Base-by-base conservation (phyloP, 2,329 filamentous ascomycete species). In the Fusarium vanettenii region DNA sequence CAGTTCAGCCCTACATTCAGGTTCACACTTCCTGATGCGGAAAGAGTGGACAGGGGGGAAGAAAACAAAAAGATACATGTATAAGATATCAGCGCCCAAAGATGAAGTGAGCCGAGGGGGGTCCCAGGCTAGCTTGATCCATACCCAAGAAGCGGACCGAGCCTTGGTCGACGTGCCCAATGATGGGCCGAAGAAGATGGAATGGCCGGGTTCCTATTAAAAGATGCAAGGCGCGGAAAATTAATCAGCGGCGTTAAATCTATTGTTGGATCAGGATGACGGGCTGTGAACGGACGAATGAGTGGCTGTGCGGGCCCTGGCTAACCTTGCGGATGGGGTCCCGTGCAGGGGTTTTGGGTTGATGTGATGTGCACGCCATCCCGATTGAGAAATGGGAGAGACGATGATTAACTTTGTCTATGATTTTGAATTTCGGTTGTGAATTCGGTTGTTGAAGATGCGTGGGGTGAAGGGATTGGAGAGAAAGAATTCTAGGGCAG, bases 231-330 rank as follows among this genome's bases (percentile, higher is more conserved):
- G 22, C 35, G 50, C 31, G 56, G 56, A 39, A 39, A 41, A 60
- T 60, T 60, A 60, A 37, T 60, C 56, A 60, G 56, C 56, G 35
- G 33, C 56, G 14, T 39, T 39, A 10, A 29, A 27, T 60, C 56
- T 60, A 60, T 60, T 60, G 56, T 60, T 60, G 56, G 56, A 60
- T 29, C 56, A 60, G 56, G 22, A 60, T 39, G 56, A 39, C 56
- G 18, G 35, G 33, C 56, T 60, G 25, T 60, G 33, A 14, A 31
- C 56, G 18, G 29, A 57, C 31, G 31, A 37, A 57, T 25, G n/a
- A 39, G 56, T 39, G 56, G 56, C 56, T 60, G 56, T 60, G 56
- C 56, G 35, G 56, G 18, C 22, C 56, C 56, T 29, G 35, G 56
- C 56, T 41, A 27, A 60, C 56, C 56, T 25, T 29, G 56, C 33